Evolutionary conservation across 106 monocot genomes (phyloP).

Genomic region (Acorus calamus): DNA sequence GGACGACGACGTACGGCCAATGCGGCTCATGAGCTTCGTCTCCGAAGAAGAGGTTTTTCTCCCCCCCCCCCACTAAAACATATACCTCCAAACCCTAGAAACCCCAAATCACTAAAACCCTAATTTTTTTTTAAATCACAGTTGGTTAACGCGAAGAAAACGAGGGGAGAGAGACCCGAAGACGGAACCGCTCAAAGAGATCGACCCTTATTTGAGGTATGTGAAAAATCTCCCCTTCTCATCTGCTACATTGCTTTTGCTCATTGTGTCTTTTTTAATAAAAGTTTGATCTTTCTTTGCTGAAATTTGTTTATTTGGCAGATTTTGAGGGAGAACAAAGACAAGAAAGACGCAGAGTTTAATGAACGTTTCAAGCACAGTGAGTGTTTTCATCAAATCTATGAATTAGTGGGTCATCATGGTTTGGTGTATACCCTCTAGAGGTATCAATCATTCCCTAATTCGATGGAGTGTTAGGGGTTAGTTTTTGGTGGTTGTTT

Average conservation of each 20-base stretch:
- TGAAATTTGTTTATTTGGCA: slow-evolving; percentile 12
- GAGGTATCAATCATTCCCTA: no score
- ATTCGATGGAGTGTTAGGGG: no score
- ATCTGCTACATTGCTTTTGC: slow-evolving; percentile 1
- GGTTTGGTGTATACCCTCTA: background rate
- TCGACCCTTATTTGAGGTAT: background rate
- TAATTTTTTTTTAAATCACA: background rate
- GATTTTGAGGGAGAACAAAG: slow-evolving; percentile 91
- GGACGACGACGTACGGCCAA: background rate
- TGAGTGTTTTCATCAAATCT: slow-evolving; percentile 16
- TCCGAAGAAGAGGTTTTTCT: background rate
- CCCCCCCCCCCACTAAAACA: no score
- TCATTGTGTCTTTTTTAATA: slow-evolving; percentile 1
- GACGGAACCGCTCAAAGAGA: slow-evolving; percentile 1
- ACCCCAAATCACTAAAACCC: background rate
- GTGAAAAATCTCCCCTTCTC: background rate
- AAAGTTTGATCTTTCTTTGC: no score
- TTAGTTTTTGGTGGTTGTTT: no score
- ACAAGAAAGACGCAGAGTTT: slow-evolving; percentile 92
- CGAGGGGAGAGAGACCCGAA: background rate
- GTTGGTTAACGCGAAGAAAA: background rate
- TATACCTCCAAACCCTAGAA: background rate
- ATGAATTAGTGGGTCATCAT: background rate
- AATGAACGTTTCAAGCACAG: slow-evolving; percentile 98
- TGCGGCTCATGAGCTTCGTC: background rate